These are phyloP conservation scores for Melampsora americana DNA, from an alignment of 1,284 basidiomycete species.

Conservation along the genomic window DNA sequence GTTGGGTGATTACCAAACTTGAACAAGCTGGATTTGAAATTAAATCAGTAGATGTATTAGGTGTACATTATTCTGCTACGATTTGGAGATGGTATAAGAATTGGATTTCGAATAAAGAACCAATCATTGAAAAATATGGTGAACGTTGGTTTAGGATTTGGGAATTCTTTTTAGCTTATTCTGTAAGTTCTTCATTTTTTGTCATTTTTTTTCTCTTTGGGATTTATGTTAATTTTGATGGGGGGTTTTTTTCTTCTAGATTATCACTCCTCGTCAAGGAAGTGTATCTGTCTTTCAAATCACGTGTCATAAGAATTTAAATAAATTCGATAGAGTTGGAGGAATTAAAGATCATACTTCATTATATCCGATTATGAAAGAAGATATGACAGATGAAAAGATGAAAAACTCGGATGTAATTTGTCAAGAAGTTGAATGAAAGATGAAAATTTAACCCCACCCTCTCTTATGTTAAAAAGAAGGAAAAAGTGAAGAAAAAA, in stretches of 20 bases:
- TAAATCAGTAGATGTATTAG: constrained; percentile 88
- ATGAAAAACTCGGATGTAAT: not conserved
- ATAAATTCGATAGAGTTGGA: constrained; percentile 77
- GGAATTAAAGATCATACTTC: constrained; percentile 53
- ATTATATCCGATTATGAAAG: constrained; percentile 15
- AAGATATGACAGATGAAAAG: constrained; percentile 6
- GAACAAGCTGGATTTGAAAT: constrained; percentile 94
- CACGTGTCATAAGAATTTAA: constrained; percentile 94
- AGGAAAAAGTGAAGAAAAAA: too few species aligned
- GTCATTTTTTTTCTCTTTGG: constrained; percentile 68
- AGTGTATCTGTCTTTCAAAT: constrained; percentile 88
- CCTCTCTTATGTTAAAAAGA: too few species aligned
- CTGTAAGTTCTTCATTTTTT: constrained; percentile 72
- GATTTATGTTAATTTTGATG: not conserved
- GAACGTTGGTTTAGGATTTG: constrained; percentile 61
- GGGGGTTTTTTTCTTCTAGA: constrained; percentile 36
- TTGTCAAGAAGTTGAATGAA: constrained; percentile 5
- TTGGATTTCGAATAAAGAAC: constrained; percentile 65
- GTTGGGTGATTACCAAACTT: constrained; percentile 76
- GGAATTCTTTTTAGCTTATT: constrained; percentile 49
- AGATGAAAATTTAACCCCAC: too few species aligned
- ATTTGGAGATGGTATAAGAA: constrained; percentile 90
- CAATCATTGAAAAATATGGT: constrained; percentile 83
- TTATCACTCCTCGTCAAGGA: constrained; percentile 66
- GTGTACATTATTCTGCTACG: constrained; percentile 73